Conservation (phyloP, 208 protist species). For the Willaertia magna region DNA sequence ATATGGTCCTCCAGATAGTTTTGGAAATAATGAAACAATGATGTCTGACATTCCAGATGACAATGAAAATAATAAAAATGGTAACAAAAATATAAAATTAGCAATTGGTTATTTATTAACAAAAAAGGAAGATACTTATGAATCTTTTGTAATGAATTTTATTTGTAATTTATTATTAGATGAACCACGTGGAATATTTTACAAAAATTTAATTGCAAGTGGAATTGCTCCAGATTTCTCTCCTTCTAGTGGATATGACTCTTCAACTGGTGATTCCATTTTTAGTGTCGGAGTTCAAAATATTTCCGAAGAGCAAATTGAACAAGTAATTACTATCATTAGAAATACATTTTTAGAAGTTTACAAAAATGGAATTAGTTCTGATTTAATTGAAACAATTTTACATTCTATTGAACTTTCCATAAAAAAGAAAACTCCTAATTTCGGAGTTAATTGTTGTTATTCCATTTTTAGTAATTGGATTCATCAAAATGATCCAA, state of each 20-base stretch:
- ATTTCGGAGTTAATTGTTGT: not conserved
- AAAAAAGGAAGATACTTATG: not conserved
- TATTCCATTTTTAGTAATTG: not conserved
- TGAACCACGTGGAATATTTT: slow-evolving; percentile 6
- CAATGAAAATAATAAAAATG: too few relatives aligned
- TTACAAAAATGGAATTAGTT: not conserved
- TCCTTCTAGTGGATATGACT: not conserved
- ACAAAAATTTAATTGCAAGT: not conserved
- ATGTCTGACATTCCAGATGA: not conserved
- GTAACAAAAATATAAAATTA: not conserved
- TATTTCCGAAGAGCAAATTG: not conserved
- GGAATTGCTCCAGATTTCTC: not conserved
- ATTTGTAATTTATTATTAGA: not conserved
- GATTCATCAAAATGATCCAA: not conserved
- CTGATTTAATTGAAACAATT: not conserved
- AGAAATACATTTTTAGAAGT: not conserved
- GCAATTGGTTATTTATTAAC: not conserved
- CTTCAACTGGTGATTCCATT: not conserved
- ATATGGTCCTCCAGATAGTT: not conserved
- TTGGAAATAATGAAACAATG: not conserved
- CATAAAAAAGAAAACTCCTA: not conserved
- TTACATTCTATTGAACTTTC: not conserved
- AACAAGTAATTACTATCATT: not conserved
- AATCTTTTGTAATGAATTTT: not conserved
- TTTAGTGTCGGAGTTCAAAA: slow-evolving; percentile 1